Evolutionary conservation across 352 stramenopile species (phyloP), one percentile per base, ranked within the genome.

Genomic region (Globisporangium polare): DNA sequence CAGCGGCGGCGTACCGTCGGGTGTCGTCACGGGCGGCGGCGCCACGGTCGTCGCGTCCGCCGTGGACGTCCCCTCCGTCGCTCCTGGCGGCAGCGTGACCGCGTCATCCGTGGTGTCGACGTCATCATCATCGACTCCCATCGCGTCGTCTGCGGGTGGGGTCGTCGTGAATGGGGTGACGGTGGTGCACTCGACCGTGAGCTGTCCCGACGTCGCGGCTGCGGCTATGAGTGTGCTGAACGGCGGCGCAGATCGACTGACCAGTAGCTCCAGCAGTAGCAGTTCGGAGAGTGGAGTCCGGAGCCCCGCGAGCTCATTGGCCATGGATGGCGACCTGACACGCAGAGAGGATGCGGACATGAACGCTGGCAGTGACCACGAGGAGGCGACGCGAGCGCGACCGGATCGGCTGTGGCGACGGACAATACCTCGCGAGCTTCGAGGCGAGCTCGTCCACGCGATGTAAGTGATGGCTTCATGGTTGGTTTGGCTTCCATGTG

Each of bases 401-500:
- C 43, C 42, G 2, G 60, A 66, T 15, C 24, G 52, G 47, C 52
- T 51, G 15, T 76, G 69, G 69, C 65, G 53, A 49, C 53, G 51
- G 22, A 59, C n/a, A 41, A 69, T 64, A 53, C 59, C 35, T 45
- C 62, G 47, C 41, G 60, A 73, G 20, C 60, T 71, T n/a, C 69
- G 69, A 26, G 66, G 74, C 35, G 59, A 67, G 26, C 57, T 77
- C 17, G 60, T 74, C 5, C 58, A 67, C 39, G 63, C 60, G 51
- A 77, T 77, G 69, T 75, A 63, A 42, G 67, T 64, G 27, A 27
- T 46, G 41, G 41, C 37, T 43, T 43, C 37, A n/a, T 43, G 37
- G 8, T 41, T 41, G 33, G 33, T n/a, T 17, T 41, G 33, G 5
- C 17, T 55, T 41, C 27, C 6, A 15, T 41, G 17, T 53, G 47